Base-by-base conservation (phyloP, 2,329 filamentous ascomycete genomes). In the Hypoxylon sp. region DNA sequence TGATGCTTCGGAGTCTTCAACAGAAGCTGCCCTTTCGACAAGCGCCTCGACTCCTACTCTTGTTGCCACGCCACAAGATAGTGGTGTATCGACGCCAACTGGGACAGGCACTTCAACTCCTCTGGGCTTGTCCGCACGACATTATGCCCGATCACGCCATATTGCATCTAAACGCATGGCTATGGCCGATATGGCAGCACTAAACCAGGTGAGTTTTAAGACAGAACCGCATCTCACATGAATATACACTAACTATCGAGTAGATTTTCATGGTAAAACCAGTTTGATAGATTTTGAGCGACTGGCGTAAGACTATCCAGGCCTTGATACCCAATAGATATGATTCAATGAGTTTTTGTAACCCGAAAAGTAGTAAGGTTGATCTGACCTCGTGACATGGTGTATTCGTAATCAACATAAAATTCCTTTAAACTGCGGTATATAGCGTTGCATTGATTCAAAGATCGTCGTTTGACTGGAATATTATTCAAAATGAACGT, bases 161-260 rank as follows among this genome's bases (percentile, higher is more conserved):
- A 97, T 98, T 75, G 91, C 91, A 63, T 93, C 96, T 74, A 98
- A 98, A 84, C 90, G 90, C 75, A 88, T 91, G 83, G 94, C 94
- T 2, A 87, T 94, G 65, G 87, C 94, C 83, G 92, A 98, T 79
- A 87, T 90, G 53, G 90, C 91, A 76, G 93, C 94, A 13, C 81
- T 98, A 76, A 95, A 94, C 79, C 94, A 98, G 89, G 92, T 94
- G 82, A 79, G 83, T 19, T 1, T 54, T 29, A 5, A 14, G 1
- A 10, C 6, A 17, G 2, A 42, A 31, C 24, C 3, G 5, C 1
- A 8, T 10, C 17, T 53, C 1, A 24, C 14, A 37, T 11, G 37
- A 26, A 3, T 61, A 53, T 8, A 67, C 63, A 51, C 74, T 77
- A 70, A 78, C 51, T 11, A 14, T 33, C 5, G 1, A 42, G 9